Base-by-base conservation (phyloP, 2,329 filamentous ascomycete genomes). In the Penicillium occitanis region DNA sequence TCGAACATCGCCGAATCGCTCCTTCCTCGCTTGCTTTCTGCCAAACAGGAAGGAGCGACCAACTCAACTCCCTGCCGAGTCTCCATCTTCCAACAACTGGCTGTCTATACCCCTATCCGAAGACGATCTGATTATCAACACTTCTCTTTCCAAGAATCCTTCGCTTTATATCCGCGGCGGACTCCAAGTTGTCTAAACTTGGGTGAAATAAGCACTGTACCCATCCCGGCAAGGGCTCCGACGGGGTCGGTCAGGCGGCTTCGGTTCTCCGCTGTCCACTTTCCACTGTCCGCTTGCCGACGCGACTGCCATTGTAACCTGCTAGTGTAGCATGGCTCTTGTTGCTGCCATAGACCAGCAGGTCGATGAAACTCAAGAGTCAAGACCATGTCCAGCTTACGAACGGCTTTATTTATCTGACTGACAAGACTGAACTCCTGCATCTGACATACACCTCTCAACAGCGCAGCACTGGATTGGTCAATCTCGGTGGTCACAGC, bases 1-100 rank as follows among this genome's bases (percentile, higher is more conserved):
- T 65, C 48, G 63, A 65, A 65, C 33, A 35, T 28, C 6, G 37
- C 35, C 63, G 64, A 65, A 65, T 14, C 58, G 22, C 51, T 58
- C 13, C 48, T 30, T 64, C 37, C 25, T 48, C 25, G 17, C 28
- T 44, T 10, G 42, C 17, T 10, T 17, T 48, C n/a, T 48, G 44
- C 44, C 10, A 7, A 46, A 46, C 11, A 46, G 42, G n/a, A 22
- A 46, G 17, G 42, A 46, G 42, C 42, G 44, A 48, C 19, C 19
- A 19, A 48, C 44, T 48, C 44, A 10, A 22, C 3, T 22, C n/a
- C n/a, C n/a, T 19, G 42, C n/a, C 8, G 44, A 48, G n/a, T 5
- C 44, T 42, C 40, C 40, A 42, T 42, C 14, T 42, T 42, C 14
- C 17, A 42, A 42, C 37, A 42, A 42, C 14, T n/a, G 5, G 37